A percentile compares a stretch with the other conserved stretches of the same genome.
These are phyloP conservation scores for Kalanchoe fedtschenkoi DNA, from an alignment of 164 flowering plant genomes.

Conservation along the genomic window DNA sequence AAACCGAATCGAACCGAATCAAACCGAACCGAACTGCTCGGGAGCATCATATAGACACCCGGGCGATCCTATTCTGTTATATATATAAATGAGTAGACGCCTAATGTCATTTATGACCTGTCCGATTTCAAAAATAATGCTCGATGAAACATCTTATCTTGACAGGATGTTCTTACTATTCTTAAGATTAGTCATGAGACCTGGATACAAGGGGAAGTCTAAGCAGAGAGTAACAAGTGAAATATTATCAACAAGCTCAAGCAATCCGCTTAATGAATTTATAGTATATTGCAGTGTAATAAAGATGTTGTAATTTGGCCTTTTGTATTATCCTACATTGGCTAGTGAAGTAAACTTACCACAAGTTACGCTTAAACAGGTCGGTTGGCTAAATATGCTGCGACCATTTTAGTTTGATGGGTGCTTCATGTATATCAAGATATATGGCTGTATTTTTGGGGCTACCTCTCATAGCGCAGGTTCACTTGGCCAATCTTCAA, in stretches of 20 bases:
- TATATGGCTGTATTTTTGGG: constrained; percentile 99
- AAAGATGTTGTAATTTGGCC: neutral
- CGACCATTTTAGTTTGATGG: constrained; percentile 55
- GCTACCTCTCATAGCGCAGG: constrained; percentile 68
- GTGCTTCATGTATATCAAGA: constrained; percentile 99
- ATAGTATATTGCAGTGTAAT: too few relatives aligned
- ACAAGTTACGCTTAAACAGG: constrained; percentile 49
- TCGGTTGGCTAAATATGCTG: constrained; percentile 99
- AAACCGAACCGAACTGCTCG: too few relatives aligned
- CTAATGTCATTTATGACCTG: neutral
- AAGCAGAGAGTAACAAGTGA: constrained; percentile 86
- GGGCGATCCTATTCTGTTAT: too few relatives aligned
- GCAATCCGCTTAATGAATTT: constrained; percentile 80
- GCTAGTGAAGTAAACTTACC: neutral
- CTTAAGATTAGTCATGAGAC: constrained; percentile 82
- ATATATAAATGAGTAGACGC: neutral
- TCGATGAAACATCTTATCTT: neutral
- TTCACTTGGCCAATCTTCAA: constrained; percentile 83
- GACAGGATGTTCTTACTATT: constrained; percentile 65
- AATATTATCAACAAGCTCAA: constrained; percentile 80
- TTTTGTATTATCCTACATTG: neutral
- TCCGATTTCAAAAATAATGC: neutral
- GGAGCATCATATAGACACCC: too few relatives aligned
- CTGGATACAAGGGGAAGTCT: constrained; percentile 94
- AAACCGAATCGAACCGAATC: too few relatives aligned